Percentiles rank a stretch among this genome's conserved stretches.
These are phyloP conservation scores for Aspergillus sp. DNA, from an alignment of 2,329 filamentous ascomycete species.

Conservation along the genomic window DNA sequence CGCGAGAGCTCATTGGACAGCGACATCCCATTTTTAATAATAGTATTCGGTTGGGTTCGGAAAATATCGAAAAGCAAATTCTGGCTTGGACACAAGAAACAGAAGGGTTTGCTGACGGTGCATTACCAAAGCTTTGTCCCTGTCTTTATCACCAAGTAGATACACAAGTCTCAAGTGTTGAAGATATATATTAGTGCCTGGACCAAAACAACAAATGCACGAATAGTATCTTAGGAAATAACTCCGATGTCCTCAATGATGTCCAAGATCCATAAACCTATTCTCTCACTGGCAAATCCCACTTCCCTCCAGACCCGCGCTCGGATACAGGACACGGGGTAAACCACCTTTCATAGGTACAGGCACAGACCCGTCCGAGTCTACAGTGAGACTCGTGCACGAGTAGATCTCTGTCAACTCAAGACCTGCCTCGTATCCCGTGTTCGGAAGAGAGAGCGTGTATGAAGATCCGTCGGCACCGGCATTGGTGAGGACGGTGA, in stretches of 20 bases:
- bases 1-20: background rate
- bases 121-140: background rate
- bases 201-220: background rate
- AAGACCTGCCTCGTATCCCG: constrained; percentile 30
- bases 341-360: constrained; percentile 50
- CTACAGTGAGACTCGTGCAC: constrained; percentile 51
- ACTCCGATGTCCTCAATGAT: background rate
- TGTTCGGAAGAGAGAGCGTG: constrained; percentile 30
- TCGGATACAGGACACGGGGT: constrained; percentile 45
- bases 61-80: background rate
- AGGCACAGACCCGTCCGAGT: constrained; percentile 47
- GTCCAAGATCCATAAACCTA: background rate
- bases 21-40: background rate
- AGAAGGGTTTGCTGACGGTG: too few relatives aligned
- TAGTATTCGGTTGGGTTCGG: too few relatives aligned
- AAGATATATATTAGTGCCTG: background rate
- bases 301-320: constrained; percentile 14
- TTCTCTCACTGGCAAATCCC: constrained; percentile 13
- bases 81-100: background rate
- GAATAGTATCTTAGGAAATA: background rate
- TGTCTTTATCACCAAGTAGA: background rate
- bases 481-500: constrained; percentile 50
- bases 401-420: constrained; percentile 34
- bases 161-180: background rate
- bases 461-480: constrained; percentile 36